Evolutionary conservation across 768 basidiomycete genomes (phyloP).

Genomic region (Piloderma croceum): DNA sequence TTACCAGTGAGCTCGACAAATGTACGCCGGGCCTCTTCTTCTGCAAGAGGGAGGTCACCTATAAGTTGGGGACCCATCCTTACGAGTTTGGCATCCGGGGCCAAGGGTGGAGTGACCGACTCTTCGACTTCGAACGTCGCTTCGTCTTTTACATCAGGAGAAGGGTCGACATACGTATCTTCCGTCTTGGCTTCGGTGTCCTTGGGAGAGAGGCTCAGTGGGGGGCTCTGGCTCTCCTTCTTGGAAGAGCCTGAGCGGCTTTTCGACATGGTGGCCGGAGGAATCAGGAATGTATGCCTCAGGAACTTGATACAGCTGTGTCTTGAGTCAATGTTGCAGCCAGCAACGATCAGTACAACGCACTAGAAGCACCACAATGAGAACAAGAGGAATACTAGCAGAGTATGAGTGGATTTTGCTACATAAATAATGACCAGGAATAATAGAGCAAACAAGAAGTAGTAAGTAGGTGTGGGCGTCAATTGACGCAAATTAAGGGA

Average conservation of each 20-base stretch:
- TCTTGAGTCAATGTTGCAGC: too few species aligned
- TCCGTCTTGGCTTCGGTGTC: constrained; percentile 12
- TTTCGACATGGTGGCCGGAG: constrained; percentile 30
- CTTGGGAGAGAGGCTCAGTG: constrained; percentile 8
- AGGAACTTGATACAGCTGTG: too few species aligned
- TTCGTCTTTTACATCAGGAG: constrained; percentile 22
- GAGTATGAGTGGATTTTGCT: too few species aligned
- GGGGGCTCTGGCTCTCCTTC: constrained; percentile 23
- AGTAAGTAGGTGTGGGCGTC: too few species aligned
- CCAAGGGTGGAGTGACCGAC: constrained; percentile 31
- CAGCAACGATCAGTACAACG: too few species aligned
- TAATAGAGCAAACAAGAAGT: too few species aligned
- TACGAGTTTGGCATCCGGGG: constrained; percentile 27
- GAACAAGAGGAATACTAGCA: too few species aligned
- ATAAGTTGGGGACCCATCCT: constrained; percentile 66
- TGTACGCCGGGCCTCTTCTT: constrained; percentile 61
- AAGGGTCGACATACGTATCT: constrained; percentile 1
- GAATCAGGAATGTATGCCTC: too few species aligned
- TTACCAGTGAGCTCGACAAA: constrained; percentile 74
- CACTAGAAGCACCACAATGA: too few species aligned
- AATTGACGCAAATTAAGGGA: too few species aligned
- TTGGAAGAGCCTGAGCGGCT: constrained; percentile 12
- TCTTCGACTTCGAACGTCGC: constrained; percentile 29
- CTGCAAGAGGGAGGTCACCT: constrained; percentile 71
- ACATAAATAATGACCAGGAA: too few species aligned